Base-by-base conservation (phyloP, 2,329 filamentous ascomycete genomes). In the Fusarium marasasianum region DNA sequence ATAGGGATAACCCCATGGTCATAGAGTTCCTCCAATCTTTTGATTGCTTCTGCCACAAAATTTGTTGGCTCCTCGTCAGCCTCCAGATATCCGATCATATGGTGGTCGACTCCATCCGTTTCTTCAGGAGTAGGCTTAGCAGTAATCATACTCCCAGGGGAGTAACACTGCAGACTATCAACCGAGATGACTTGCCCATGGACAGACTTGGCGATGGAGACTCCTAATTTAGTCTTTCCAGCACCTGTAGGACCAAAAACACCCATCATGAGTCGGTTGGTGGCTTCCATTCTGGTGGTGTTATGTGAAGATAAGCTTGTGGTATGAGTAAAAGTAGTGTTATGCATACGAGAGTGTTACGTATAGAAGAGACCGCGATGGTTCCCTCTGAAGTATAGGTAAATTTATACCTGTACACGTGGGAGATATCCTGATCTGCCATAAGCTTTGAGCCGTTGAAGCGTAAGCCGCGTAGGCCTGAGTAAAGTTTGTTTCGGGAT, bases 401-500 rank as follows among this genome's bases (percentile, higher is more conserved):
- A 18, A 6, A 45, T 45, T 45, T 45, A 45, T 45, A 45, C 5
- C 11, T 13, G 7, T 45, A 13, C 24, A 13, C 8, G 13, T 17
- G 8, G 3, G 43, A 45, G 7, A 20, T 26, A 20, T 20, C 24
- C 18, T 45, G 7, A 17, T 45, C 43, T 20, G 8, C 17, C 8
- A 45, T 20, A 24, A 18, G 8, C 0, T 13, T 8, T 9, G 17
- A 26, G 5, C 24, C 43, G 17, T 26, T 26, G 24, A 13, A 12
- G 11, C 5, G 5, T 13, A 44, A 44, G 43, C 1, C 12, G 7
- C 15, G 7, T 26, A 18, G 13, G 11, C 17, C 11, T 2, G 7
- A 4, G 1, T 8, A 17, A 13, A 0, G 17, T 24, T 4, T 18
- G 7, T 26, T 26, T 8, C 11, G 7, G 8, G 11, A 45, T 26